Conservation (phyloP, 2,329 filamentous ascomycete species). For the Fonsecaea pugnacius region DNA sequence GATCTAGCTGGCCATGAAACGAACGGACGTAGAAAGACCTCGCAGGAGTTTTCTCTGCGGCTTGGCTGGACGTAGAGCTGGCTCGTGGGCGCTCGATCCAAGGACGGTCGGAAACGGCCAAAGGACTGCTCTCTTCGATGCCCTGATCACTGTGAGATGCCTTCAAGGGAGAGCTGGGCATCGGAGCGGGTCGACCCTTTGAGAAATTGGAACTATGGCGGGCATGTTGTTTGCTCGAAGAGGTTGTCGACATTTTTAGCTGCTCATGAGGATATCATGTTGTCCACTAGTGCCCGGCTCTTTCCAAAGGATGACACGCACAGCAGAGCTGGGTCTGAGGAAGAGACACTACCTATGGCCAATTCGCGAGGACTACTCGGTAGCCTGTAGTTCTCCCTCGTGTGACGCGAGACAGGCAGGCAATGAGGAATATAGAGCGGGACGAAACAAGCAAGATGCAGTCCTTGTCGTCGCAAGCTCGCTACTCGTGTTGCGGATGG, state of each 20-base stretch:
- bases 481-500: conserved; percentile 1
- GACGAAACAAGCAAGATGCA: conserved; percentile 12
- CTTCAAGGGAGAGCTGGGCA: conserved; percentile 29
- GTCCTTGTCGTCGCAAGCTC: conserved; percentile 8
- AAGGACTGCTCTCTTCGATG: conserved; percentile 25
- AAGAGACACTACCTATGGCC: conserved; percentile 3
- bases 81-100: conserved; percentile 31
- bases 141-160: conserved; percentile 29
- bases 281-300: conserved; percentile 16
- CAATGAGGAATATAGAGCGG: conserved; percentile 23
- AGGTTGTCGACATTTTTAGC: conserved; percentile 30
- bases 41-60: conserved; percentile 45
- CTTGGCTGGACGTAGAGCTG: conserved; percentile 33
- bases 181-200: conserved; percentile 22
- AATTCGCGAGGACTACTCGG: conserved; percentile 4
- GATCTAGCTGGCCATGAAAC: conserved; percentile 57
- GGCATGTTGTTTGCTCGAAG: conserved; percentile 28
- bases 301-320: conserved; percentile 7
- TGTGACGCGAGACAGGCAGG: conserved; percentile 22
- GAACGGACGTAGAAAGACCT: conserved; percentile 53
- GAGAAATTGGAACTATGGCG: conserved; percentile 30
- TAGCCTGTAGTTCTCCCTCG: conserved; percentile 8
- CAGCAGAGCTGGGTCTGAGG: conserved; percentile 3
- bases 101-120: conserved; percentile 32
- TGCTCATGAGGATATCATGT: conserved; percentile 28